Conservation (phyloP, 2,329 filamentous ascomycete species). For the Colletotrichum noveboracense region DNA sequence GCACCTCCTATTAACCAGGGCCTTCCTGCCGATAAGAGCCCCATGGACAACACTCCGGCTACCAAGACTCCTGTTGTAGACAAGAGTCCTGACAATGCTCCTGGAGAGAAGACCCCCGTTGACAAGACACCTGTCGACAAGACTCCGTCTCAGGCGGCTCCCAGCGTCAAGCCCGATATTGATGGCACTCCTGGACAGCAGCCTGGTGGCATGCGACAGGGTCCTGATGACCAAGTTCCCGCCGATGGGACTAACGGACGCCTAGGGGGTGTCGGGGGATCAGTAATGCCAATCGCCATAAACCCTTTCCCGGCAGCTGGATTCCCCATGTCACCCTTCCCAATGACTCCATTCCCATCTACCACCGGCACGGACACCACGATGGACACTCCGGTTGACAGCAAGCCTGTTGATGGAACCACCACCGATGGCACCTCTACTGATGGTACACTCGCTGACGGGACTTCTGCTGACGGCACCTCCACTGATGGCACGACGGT, state of each 20-base stretch:
- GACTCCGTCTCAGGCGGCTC: neutral
- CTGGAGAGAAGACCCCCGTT: neutral
- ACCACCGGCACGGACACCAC: neutral
- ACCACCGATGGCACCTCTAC: neutral
- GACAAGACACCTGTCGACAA: neutral
- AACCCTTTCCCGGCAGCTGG: neutral
- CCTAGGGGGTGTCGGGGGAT: neutral
- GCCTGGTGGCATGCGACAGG: neutral
- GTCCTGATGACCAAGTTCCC: neutral
- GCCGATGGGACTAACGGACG: accelerated
- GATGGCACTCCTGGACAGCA: neutral
- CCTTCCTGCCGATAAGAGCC: neutral
- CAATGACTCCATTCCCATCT: neutral
- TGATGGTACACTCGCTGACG: neutral
- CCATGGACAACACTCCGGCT: neutral
- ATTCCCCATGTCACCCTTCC: neutral
- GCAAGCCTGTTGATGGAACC: neutral
- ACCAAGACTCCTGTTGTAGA: neutral
- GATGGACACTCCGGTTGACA: neutral
- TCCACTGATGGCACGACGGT: neutral
- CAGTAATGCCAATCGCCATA: neutral
- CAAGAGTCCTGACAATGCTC: neutral
- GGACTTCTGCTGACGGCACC: neutral
- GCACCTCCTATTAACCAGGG: neutral
- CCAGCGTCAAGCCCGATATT: neutral